phyloP scores from a whole-genome alignment of 805 yeast species.

The Saccharomycopsis sp. region DNA sequence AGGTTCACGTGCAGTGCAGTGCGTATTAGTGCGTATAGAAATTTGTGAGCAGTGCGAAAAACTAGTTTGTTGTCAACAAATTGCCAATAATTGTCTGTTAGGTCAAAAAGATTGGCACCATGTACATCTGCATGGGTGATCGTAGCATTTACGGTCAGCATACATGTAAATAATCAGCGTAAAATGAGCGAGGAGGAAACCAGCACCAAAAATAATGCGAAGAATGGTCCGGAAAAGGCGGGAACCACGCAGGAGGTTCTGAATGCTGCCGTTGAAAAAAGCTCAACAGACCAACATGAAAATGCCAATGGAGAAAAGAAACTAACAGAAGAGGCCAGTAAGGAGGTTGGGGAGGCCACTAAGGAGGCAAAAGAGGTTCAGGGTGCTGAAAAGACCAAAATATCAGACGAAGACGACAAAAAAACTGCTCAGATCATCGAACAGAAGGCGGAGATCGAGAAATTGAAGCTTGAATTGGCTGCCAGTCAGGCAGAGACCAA shows the following conservation, averaged over 20 bases:
- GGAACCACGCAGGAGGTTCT: neutral
- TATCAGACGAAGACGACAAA: neutral
- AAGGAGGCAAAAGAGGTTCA: neutral
- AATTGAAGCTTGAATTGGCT: constrained; percentile 28
- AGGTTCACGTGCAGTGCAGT: neutral
- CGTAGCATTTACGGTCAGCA: neutral
- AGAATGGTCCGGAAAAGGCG: neutral
- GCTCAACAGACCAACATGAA: constrained; percentile 23
- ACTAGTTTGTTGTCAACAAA: neutral
- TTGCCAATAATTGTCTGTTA: neutral
- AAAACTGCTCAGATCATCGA: neutral
- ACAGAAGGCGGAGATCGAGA: constrained; percentile 15
- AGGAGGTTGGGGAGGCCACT: constrained; percentile 1
- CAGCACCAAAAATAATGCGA: no score
- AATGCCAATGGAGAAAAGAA: constrained; percentile 7
- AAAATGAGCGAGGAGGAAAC: neutral
- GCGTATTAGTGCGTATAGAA: neutral
- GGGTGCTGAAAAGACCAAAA: neutral
- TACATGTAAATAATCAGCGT: neutral
- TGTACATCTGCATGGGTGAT: neutral
- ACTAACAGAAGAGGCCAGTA: constrained; percentile 16
- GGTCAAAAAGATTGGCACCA: neutral
- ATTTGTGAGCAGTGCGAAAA: neutral
- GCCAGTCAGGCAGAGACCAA: constrained; percentile 45
- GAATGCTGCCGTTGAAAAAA: no score